Conservation (phyloP, 768 basidiomycete genomes). For the Chalciporus chontae region DNA sequence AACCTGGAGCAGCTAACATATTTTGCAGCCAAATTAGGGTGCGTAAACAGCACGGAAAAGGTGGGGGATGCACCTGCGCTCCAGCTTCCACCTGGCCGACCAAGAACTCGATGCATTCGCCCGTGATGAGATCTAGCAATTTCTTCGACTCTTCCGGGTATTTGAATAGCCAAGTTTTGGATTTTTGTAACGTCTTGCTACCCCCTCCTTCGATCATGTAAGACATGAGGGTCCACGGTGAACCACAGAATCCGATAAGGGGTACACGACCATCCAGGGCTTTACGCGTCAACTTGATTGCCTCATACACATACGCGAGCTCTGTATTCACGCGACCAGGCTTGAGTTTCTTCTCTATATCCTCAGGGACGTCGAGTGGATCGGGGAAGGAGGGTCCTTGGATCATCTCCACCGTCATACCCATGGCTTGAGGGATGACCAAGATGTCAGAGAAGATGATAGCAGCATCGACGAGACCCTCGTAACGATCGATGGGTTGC, state of each 20-base stretch:
- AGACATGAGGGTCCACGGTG: slow-evolving; percentile 96
- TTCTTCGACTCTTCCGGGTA: slow-evolving; percentile 81
- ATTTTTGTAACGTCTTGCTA: slow-evolving; percentile 84
- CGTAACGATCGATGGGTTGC: slow-evolving; percentile 89
- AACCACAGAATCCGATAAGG: slow-evolving; percentile 95
- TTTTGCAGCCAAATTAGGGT: not conserved
- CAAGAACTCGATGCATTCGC: slow-evolving; percentile 84
- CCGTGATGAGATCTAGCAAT: slow-evolving; percentile 76
- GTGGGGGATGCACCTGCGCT: slow-evolving; percentile 70
- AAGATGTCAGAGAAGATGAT: slow-evolving; percentile 99
- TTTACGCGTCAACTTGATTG: slow-evolving; percentile 80
- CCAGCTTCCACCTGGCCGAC: slow-evolving; percentile 94
- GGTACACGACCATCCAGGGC: slow-evolving; percentile 86
- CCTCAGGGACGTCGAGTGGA: slow-evolving; percentile 74
- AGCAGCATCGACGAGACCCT: slow-evolving; percentile 85
- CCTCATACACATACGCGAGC: slow-evolving; percentile 89
- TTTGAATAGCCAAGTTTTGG: slow-evolving; percentile 93
- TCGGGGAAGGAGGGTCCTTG: slow-evolving; percentile 87
- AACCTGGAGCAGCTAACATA: slow-evolving; percentile 79
- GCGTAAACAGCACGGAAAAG: not conserved
- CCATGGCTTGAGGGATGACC: slow-evolving; percentile 96
- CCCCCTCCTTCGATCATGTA: slow-evolving; percentile 99
- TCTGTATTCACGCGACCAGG: slow-evolving; percentile 79
- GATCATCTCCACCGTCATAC: slow-evolving; percentile 93
- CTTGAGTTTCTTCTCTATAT: slow-evolving; percentile 58